Percentiles rank a stretch among this genome's conserved stretches.
phyloP scores from a whole-genome alignment of 1,284 basidiomycete genomes.

The Moesziomyces sp. region DNA sequence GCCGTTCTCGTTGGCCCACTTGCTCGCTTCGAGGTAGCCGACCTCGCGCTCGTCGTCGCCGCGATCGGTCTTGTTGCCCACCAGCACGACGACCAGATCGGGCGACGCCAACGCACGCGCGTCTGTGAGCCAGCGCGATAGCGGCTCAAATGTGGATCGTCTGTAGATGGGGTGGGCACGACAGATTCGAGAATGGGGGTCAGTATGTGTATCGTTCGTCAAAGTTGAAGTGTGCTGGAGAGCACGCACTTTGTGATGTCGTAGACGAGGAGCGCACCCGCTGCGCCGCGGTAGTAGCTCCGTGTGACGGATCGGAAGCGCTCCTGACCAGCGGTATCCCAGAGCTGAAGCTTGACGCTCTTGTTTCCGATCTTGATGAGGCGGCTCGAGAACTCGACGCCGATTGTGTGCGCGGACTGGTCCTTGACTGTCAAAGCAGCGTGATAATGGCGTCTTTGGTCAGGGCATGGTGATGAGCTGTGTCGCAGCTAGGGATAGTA shows the following conservation, averaged over 20 bases:
- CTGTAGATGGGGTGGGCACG: conserved; percentile 26
- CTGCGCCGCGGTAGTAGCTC: conserved; percentile 95
- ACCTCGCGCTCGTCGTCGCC: conserved; percentile 90
- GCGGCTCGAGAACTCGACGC: conserved; percentile 91
- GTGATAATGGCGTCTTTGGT: too few relatives aligned
- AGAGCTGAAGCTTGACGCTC: conserved; percentile 81
- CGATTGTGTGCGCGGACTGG: conserved; percentile 96
- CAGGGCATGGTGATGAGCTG: too few relatives aligned
- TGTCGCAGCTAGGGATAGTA: conserved; percentile 27
- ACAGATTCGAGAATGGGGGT: too few relatives aligned
- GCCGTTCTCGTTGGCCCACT: conserved; percentile 93
- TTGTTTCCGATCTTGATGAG: conserved; percentile 90
- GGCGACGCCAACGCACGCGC: conserved; percentile 86
- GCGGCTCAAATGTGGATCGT: conserved; percentile 76
- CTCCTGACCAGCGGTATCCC: conserved; percentile 64
- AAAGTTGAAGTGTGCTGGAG: neutral
- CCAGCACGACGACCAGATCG: conserved; percentile 87
- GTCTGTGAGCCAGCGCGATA: conserved; percentile 89
- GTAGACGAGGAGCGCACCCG: conserved; percentile 80
- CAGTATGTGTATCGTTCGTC: neutral
- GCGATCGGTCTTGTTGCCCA: conserved; percentile 93
- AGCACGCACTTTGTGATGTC: conserved; percentile 86
- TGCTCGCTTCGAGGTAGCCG: conserved; percentile 89
- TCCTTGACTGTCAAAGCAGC: conserved; percentile 79
- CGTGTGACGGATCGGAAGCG: conserved; percentile 86